These are phyloP conservation scores for Penicillium egyptiacum DNA, from an alignment of 495 filamentous ascomycete species.

Conservation along the genomic window DNA sequence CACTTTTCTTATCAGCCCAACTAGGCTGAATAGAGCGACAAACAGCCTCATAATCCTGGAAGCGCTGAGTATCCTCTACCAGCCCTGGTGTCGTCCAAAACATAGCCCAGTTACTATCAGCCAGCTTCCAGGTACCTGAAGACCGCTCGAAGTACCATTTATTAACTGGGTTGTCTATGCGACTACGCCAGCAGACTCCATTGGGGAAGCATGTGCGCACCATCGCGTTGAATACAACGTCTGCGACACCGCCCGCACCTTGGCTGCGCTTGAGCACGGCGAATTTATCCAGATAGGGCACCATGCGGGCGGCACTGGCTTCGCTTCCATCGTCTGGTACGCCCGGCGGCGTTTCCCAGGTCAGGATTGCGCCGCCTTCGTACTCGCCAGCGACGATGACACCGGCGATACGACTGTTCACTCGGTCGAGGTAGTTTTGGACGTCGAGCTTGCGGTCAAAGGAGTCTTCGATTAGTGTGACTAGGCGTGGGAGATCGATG, in stretches of 20 bases:
- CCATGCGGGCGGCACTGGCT: slow-evolving; percentile 54
- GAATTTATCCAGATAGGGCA: slow-evolving; percentile 98
- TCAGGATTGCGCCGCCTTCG: slow-evolving; percentile 91
- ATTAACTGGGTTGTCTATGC: slow-evolving; percentile 81
- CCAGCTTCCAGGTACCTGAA: slow-evolving; percentile 75
- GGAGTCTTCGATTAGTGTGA: slow-evolving; percentile 90
- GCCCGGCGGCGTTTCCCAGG: slow-evolving; percentile 81
- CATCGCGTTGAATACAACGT: slow-evolving; percentile 96
- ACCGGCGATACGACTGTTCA: slow-evolving; percentile 77
- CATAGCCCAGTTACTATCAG: slow-evolving; percentile 85
- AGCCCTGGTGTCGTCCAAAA: slow-evolving; percentile 87
- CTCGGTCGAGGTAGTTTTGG: slow-evolving; percentile 73
- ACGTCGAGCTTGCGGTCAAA: slow-evolving; percentile 85
- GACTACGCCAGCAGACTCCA: slow-evolving; percentile 78
- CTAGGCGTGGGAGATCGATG: slow-evolving; percentile 78
- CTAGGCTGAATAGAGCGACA: slow-evolving; percentile 77
- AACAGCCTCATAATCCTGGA: slow-evolving; percentile 78
- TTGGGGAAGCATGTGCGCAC: slow-evolving; percentile 79
- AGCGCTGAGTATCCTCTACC: slow-evolving; percentile 51
- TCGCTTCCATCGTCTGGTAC: slow-evolving; percentile 53
- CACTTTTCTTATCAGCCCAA: slow-evolving; percentile 72
- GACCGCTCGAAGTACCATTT: slow-evolving; percentile 96
- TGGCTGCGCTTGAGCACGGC: slow-evolving; percentile 86
- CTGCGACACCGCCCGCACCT: slow-evolving; percentile 88
- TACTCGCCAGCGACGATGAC: slow-evolving; percentile 95